Evolutionary conservation across 225 moss, liverwort and hornwort genomes (phyloP).

Genomic region (Pleurozium schreberi): DNA sequence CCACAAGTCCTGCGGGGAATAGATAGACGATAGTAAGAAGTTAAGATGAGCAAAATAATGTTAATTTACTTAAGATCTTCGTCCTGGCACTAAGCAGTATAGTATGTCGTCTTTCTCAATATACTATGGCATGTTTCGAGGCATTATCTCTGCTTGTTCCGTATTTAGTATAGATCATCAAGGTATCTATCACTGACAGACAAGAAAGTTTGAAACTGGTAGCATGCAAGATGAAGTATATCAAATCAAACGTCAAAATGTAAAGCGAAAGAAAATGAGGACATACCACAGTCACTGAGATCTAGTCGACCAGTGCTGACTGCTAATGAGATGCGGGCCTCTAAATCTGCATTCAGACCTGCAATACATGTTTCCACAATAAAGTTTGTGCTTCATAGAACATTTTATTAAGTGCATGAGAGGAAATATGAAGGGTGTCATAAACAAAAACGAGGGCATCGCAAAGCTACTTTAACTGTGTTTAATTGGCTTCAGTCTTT

Average conservation of each 20-base stretch:
- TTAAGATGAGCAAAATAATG: neutral
- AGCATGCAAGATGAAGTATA: neutral
- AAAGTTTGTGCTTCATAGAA: neutral
- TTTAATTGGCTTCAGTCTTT: neutral
- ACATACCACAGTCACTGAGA: slow-evolving; percentile 65
- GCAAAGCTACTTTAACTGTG: neutral
- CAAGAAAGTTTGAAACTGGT: neutral
- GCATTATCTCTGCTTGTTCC: neutral
- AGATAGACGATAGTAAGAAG: neutral
- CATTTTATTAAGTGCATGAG: neutral
- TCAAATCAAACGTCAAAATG: neutral
- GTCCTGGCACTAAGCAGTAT: neutral
- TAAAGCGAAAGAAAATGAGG: neutral
- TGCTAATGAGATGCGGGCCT: slow-evolving; percentile 59
- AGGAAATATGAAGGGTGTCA: neutral
- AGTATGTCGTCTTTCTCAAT: neutral
- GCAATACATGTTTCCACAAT: neutral
- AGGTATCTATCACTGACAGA: neutral
- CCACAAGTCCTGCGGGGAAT: slow-evolving; percentile 47
- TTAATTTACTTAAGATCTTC: neutral
- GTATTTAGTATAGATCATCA: neutral
- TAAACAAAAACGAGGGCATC: neutral
- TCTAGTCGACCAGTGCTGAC: slow-evolving; percentile 63
- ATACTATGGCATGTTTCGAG: neutral
- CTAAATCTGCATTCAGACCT: slow-evolving; percentile 39